Evolutionary conservation across 2,329 filamentous ascomycete species (phyloP).

Genomic region (Helminthosporium solani): DNA sequence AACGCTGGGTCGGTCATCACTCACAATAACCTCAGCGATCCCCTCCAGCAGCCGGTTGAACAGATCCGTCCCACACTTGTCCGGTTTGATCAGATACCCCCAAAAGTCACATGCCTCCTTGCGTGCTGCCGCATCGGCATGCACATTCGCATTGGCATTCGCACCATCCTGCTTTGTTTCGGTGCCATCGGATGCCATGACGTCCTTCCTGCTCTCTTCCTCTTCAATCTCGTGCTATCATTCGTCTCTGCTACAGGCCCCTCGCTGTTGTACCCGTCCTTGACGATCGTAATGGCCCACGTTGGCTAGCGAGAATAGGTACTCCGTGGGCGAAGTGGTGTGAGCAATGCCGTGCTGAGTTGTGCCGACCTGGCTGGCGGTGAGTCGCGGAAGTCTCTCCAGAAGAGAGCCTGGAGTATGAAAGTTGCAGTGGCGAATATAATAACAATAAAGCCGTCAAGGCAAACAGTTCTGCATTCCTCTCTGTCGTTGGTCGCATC

Average conservation of each 20-base stretch:
- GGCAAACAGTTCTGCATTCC: neutral
- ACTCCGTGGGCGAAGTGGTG: neutral
- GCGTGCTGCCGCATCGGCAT: constrained; percentile 18
- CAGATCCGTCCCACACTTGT: constrained; percentile 52
- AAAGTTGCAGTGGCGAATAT: neutral
- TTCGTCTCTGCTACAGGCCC: neutral
- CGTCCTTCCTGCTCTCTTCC: constrained; percentile 16
- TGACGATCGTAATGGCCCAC: too few relatives aligned
- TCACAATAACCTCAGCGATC: constrained; percentile 50
- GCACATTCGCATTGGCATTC: constrained; percentile 24
- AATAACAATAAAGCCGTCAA: neutral
- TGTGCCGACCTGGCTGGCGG: constrained; percentile 20
- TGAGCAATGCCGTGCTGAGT: neutral
- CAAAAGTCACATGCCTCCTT: constrained; percentile 52
- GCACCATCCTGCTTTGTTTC: constrained; percentile 18
- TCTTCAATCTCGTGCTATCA: constrained; percentile 14
- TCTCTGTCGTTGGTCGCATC: constrained; percentile 4
- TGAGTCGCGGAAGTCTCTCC: constrained; percentile 9
- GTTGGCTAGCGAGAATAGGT: too few relatives aligned
- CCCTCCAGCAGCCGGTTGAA: constrained; percentile 50
- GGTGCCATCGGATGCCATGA: constrained; percentile 33
- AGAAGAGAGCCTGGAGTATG: too few relatives aligned
- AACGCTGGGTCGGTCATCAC: too few relatives aligned
- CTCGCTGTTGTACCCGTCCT: too few relatives aligned
- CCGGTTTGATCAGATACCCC: constrained; percentile 53